Evolutionary conservation across 192 early-diverging fungal genomes (phyloP).

Genomic region (Allomyces macrogynus): DNA sequence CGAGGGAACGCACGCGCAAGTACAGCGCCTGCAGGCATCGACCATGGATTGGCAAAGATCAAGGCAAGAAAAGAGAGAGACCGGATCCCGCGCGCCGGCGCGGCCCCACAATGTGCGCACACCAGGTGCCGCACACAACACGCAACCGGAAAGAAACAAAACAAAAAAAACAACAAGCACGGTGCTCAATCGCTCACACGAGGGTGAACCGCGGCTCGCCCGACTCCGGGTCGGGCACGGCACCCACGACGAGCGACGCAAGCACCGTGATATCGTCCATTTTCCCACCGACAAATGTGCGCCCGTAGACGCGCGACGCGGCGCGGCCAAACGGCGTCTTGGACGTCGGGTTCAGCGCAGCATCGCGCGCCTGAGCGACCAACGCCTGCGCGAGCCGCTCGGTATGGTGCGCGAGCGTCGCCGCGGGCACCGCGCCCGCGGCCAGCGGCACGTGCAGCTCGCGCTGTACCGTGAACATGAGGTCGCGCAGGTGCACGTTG

Average conservation of each 20-base stretch:
- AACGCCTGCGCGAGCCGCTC: background rate
- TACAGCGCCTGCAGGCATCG: too few relatives aligned
- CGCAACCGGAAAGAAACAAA: too few relatives aligned
- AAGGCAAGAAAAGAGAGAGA: too few relatives aligned
- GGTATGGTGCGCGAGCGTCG: background rate
- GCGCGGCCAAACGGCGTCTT: background rate
- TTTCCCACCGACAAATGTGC: background rate
- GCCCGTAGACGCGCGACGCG: background rate
- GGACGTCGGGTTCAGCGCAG: background rate
- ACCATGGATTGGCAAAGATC: too few relatives aligned
- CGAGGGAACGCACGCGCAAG: too few relatives aligned
- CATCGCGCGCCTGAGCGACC: background rate
- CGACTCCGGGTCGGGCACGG: background rate
- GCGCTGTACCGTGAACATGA: background rate
- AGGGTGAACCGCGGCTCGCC: too few relatives aligned
- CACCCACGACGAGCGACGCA: background rate
- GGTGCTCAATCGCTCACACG: too few relatives aligned
- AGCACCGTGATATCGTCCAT: background rate
- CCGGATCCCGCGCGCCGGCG: too few relatives aligned
- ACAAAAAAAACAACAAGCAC: too few relatives aligned
- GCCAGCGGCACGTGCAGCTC: background rate
- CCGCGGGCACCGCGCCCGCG: background rate
- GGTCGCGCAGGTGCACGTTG: slow-evolving; percentile 1
- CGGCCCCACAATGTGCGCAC: too few relatives aligned
- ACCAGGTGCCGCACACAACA: too few relatives aligned